Evolutionary conservation across 345 rosid genomes (phyloP).

Genomic region (Camelina neglecta): DNA sequence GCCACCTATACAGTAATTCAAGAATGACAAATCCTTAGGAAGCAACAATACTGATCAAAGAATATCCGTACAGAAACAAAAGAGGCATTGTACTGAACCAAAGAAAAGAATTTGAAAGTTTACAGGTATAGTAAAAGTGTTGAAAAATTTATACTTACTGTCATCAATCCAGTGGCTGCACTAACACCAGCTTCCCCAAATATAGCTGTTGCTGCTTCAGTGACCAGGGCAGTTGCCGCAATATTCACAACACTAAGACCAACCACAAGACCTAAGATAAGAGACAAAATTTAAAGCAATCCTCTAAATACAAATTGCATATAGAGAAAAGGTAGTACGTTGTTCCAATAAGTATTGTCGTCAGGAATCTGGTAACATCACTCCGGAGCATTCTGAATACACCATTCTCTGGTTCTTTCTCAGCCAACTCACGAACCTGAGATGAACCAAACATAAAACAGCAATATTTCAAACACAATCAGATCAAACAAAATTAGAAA

Average conservation of each 20-base stretch:
- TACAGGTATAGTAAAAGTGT: background rate
- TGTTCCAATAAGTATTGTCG: constrained; percentile 98
- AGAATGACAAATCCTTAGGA: constrained; percentile 9
- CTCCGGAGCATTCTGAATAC: constrained; percentile 94
- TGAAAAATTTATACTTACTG: constrained; percentile 58
- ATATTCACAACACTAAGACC: constrained; percentile 84
- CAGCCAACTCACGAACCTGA: constrained; percentile 96
- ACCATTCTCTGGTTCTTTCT: constrained; percentile 93
- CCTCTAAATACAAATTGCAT: constrained; percentile 28
- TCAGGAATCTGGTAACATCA: constrained; percentile 97
- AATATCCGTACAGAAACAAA: constrained; percentile 17
- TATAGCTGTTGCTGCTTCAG: constrained; percentile 96
- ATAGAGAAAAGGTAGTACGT: constrained; percentile 61
- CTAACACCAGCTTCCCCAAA: constrained; percentile 99
- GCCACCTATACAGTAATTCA: constrained; percentile 68
- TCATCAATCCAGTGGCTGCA: constrained; percentile 99
- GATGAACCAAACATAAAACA: constrained; percentile 32
- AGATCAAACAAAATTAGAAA: background rate
- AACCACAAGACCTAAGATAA: constrained; percentile 48
- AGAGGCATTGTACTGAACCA: background rate
- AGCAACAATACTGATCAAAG: constrained; percentile 14
- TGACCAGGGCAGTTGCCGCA: constrained; percentile 98
- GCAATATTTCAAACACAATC: constrained; percentile 36
- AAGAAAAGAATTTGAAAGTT: constrained; percentile 10
- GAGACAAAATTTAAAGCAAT: constrained; percentile 43